phyloP scores from a whole-genome alignment of 2,329 filamentous ascomycete species.

The Sordariomycetes sp. region DNA sequence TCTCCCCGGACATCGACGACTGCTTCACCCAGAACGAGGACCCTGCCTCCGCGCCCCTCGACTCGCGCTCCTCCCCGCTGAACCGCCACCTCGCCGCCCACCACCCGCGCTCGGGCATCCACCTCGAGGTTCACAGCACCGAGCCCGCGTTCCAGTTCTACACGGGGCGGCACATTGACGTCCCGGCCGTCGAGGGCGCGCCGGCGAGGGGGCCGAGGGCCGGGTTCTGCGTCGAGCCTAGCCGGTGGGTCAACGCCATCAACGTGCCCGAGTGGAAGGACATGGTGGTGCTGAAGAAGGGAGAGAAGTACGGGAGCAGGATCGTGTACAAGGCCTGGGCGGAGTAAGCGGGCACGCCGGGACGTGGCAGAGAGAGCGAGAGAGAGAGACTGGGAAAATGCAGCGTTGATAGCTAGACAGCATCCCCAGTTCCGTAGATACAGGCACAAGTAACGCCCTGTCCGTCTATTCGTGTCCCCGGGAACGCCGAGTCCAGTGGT shows the following conservation, averaged over 20 bases:
- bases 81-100: constrained; percentile 56
- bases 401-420: neutral
- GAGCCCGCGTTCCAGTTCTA: constrained; percentile 98
- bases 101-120: constrained; percentile 61
- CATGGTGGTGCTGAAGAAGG: constrained; percentile 73
- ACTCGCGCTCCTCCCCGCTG: constrained; percentile 51
- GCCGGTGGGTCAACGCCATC: constrained; percentile 77
- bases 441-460: too few species aligned
- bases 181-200: constrained; percentile 50
- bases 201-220: constrained; percentile 54
- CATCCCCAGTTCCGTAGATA: too few species aligned
- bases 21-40: constrained; percentile 71
- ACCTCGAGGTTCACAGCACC: constrained; percentile 79
- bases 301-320: constrained; percentile 66
- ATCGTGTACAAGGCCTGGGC: constrained; percentile 82
- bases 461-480: too few species aligned
- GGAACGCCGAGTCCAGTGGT: too few species aligned
- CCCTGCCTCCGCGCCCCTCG: constrained; percentile 44
- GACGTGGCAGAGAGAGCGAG: neutral
- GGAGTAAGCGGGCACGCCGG: constrained; percentile 25
- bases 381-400: neutral
- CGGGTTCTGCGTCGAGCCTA: constrained; percentile 87
- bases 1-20: constrained; percentile 70
- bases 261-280: constrained; percentile 70
- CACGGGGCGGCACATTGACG: constrained; percentile 73